phyloP scores from a whole-genome alignment of 257 asterid species.

The Solanum peruvianum region DNA sequence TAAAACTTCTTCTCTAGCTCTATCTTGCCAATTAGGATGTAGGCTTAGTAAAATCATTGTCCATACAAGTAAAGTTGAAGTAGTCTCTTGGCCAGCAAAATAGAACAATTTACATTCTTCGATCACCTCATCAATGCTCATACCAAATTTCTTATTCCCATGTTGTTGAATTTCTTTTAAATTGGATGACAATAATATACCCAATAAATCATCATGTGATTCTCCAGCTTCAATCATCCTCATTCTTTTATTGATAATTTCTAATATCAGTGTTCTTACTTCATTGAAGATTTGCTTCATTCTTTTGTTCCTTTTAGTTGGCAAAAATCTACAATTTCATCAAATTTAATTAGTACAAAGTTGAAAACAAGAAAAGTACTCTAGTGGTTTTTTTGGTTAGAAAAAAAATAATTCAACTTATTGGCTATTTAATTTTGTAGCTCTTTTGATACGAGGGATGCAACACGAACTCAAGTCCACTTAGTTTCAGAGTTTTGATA shows the following conservation, averaged over 20 bases:
- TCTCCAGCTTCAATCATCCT: neutral
- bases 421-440: neutral
- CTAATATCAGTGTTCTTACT: neutral
- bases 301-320: slow-evolving; percentile 7
- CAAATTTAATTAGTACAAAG: neutral
- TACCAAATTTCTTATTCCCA: slow-evolving; percentile 1
- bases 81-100: slow-evolving; percentile 16
- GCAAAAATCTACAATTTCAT: neutral
- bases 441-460: neutral
- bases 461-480: neutral
- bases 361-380: neutral
- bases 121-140: slow-evolving; percentile 15
- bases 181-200: slow-evolving; percentile 10
- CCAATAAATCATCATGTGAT: slow-evolving; percentile 12
- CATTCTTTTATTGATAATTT: slow-evolving; percentile 1
- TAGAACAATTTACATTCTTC: slow-evolving; percentile 22
- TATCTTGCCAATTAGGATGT: slow-evolving; percentile 11
- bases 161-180: slow-evolving; percentile 7
- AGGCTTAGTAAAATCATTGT: slow-evolving; percentile 12
- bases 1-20: slow-evolving; percentile 15
- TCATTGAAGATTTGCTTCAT: slow-evolving; percentile 6
- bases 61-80: slow-evolving; percentile 8
- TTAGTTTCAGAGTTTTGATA: neutral
- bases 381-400: neutral
- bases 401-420: neutral